phyloP scores from a whole-genome alignment of 148 eudicot genomes.

The Polygonum maritimum region DNA sequence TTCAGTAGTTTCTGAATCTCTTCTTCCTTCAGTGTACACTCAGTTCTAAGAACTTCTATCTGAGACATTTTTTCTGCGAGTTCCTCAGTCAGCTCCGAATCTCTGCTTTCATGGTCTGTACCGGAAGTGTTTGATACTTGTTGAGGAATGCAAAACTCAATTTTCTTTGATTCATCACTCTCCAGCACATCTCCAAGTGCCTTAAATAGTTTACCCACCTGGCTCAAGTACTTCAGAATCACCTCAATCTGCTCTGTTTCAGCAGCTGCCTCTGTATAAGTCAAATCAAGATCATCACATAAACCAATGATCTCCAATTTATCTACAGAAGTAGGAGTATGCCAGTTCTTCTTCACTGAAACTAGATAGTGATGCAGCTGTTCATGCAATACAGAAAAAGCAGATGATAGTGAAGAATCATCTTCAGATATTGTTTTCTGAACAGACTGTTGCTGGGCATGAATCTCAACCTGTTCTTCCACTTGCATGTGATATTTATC shows the following conservation, averaged over 20 bases:
- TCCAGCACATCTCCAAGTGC: constrained; percentile 25
- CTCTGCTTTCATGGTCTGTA: constrained; percentile 13
- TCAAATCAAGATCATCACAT: constrained; percentile 19
- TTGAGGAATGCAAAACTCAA: constrained; percentile 14
- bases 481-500: constrained; percentile 17
- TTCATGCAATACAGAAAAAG: constrained; percentile 25
- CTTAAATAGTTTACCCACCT: constrained; percentile 39
- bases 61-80: constrained; percentile 18
- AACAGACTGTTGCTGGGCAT: constrained; percentile 10
- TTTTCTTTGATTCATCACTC: constrained; percentile 15
- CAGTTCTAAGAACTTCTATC: constrained; percentile 24
- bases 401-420: constrained; percentile 9
- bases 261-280: constrained; percentile 12
- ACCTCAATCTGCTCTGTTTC: constrained; percentile 21
- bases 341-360: constrained; percentile 29
- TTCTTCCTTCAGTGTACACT: constrained; percentile 25
- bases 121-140: constrained; percentile 19
- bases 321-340: constrained; percentile 14
- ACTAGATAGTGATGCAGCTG: constrained; percentile 32
- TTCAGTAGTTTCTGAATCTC: constrained; percentile 28
- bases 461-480: constrained; percentile 26
- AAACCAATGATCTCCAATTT: constrained; percentile 12
- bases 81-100: constrained; percentile 11
- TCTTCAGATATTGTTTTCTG: constrained; percentile 9
- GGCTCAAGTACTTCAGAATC: constrained; percentile 21